Evolutionary conservation across 2,329 filamentous ascomycete species (phyloP).

Genomic region (Chalaropsis thielavioides): DNA sequence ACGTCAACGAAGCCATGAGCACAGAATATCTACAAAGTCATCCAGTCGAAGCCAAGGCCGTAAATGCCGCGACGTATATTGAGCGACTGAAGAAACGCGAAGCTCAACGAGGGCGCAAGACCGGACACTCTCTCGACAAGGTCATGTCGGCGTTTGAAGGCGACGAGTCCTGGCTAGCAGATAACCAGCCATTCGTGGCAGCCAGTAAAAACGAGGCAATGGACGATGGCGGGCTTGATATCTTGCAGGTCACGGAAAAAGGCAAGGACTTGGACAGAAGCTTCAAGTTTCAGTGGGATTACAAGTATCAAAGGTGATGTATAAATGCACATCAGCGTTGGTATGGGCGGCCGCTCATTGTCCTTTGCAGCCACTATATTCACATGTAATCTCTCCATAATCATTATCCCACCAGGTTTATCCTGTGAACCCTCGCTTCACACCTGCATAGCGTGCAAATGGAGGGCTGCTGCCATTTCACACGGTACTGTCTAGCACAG

Average conservation of each 20-base stretch:
- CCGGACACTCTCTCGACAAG: background rate
- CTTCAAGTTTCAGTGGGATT: background rate
- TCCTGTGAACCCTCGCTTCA: too few relatives aligned
- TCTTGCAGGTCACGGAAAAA: background rate
- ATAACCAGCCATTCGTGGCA: background rate
- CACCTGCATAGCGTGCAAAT: too few relatives aligned
- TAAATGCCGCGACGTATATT: background rate
- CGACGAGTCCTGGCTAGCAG: background rate
- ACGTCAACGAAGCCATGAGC: slow-evolving; percentile 25
- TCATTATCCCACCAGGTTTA: too few relatives aligned
- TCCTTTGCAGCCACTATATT: background rate
- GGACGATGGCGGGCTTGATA: background rate
- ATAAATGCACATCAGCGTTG: background rate
- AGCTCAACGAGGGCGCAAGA: background rate
- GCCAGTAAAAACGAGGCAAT: background rate
- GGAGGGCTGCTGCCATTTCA: background rate
- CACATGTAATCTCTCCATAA: too few relatives aligned
- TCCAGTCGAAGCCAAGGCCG: background rate
- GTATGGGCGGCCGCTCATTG: background rate
- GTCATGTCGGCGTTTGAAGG: slow-evolving; percentile 8
- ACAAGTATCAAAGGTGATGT: background rate
- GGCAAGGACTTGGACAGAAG: background rate
- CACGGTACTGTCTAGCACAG: background rate
- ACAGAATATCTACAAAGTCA: slow-evolving; percentile 1
- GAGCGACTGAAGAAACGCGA: background rate